Evolutionary conservation across 805 yeast genomes (phyloP).

Genomic region (Hanseniaspora valbyensis): DNA sequence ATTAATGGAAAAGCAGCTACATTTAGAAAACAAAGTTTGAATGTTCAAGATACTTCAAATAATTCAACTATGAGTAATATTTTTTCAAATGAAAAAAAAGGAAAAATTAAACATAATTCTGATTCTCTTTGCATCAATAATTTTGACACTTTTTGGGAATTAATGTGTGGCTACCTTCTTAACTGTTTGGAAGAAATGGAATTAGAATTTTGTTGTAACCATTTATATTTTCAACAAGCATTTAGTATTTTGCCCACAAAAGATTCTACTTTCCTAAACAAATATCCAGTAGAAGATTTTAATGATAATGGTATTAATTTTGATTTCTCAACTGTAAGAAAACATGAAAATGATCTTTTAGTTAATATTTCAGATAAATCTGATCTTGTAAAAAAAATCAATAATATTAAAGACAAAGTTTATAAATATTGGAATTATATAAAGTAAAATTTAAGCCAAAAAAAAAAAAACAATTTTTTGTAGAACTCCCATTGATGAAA

Average conservation of each 20-base stretch:
- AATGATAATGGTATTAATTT: neutral
- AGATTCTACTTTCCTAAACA: too few relatives aligned
- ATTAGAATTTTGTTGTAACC: neutral
- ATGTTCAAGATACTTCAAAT: too few relatives aligned
- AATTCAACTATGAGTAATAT: too few relatives aligned
- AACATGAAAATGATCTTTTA: constrained; percentile 1
- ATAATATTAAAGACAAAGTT: neutral
- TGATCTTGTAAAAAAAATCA: neutral
- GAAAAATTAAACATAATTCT: too few relatives aligned
- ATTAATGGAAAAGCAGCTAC: neutral
- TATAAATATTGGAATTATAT: constrained; percentile 4
- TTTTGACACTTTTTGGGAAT: neutral
- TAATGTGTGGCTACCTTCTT: neutral
- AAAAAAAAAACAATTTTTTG: too few relatives aligned
- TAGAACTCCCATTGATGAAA: neutral
- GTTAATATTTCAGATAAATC: neutral
- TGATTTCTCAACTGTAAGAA: neutral
- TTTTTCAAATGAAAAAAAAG: too few relatives aligned
- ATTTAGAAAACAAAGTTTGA: too few relatives aligned
- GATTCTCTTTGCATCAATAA: neutral
- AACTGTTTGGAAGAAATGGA: neutral
- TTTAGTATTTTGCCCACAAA: too few relatives aligned
- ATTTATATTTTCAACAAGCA: too few relatives aligned
- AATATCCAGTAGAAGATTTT: too few relatives aligned
- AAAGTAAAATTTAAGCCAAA: too few relatives aligned